These are phyloP conservation scores for Lipomyces spencermartinsiae DNA, from an alignment of 805 yeast species.

Conservation along the genomic window DNA sequence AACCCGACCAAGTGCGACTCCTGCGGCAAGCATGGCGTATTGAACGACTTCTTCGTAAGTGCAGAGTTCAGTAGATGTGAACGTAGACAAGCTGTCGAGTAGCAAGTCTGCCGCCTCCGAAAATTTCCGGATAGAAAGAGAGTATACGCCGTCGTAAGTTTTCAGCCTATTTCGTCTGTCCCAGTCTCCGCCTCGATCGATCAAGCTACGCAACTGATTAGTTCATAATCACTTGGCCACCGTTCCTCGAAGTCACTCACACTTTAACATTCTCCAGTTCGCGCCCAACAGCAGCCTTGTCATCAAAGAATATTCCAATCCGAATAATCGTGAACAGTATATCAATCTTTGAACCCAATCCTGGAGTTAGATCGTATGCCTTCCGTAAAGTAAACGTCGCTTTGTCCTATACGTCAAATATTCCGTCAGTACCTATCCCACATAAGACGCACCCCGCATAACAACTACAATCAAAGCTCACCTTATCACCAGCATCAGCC, in stretches of 20 bases:
- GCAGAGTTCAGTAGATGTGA: slow-evolving; percentile 89
- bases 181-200: slow-evolving; percentile 99
- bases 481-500: slow-evolving; percentile 80
- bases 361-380: slow-evolving; percentile 79
- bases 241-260: slow-evolving; percentile 4
- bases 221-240: background rate
- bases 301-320: slow-evolving; percentile 87
- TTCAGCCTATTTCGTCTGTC: slow-evolving; percentile 95
- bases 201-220: slow-evolving; percentile 50
- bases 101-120: slow-evolving; percentile 81
- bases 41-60: slow-evolving; percentile 89
- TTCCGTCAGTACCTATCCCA: background rate
- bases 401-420: slow-evolving; percentile 21
- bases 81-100: slow-evolving; percentile 91
- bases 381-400: slow-evolving; percentile 46
- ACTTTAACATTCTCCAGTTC: slow-evolving; percentile 74
- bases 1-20: slow-evolving; percentile 78
- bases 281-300: slow-evolving; percentile 69
- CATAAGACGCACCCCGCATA: slow-evolving; percentile 6
- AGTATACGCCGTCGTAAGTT: slow-evolving; percentile 85
- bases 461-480: slow-evolving; percentile 47
- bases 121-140: slow-evolving; percentile 84
- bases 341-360: slow-evolving; percentile 91
- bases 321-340: slow-evolving; percentile 80
- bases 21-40: slow-evolving; percentile 88